Base-by-base conservation (phyloP, 2,329 filamentous ascomycete species). In the Aspergillus oerlinghausenensis region DNA sequence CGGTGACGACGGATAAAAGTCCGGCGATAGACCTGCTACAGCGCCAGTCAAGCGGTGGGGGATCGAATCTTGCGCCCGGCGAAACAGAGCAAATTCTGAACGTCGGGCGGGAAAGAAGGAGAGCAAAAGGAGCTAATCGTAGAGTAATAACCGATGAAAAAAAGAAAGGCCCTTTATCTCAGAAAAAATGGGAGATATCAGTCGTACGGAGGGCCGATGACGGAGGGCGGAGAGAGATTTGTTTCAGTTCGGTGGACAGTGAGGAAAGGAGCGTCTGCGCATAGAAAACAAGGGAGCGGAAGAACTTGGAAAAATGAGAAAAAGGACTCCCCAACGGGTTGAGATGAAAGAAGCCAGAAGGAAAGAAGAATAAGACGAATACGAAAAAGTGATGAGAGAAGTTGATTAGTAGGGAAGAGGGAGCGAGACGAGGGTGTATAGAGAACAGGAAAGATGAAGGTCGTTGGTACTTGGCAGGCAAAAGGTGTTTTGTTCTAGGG, bases 1-100 rank as follows among this genome's bases (percentile, higher is more conserved):
- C 65, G 66, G 65, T 53, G 55, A 56, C 42, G 58, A 50, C 45
- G 38, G 50, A 56, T 23, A 52, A 47, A 52, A 38, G 53, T 51
- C 58, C 55, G 59, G 58, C 47, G 61, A 66, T 65, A 69, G 65
- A 66, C 67, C 65, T 65, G 68, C 67, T 71, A 70, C 65, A 64
- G 67, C 67, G 66, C 69, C 66, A 67, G 66, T 35, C 58, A 61
- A 55, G 55, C 57, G 63, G 57, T 54, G 42, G 45, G 50, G 48
- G 55, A 61, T 54, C 49, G 50, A 52, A 51, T 52, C 50, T 52
- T 56, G 51, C 53, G 55, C 26, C 45, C 49, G 49, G 21, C 26
- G 52, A 50, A 28, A 49, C 42, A 62, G 61, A 56, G 59, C 56
- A 55, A 50, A 50, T 49, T 54, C 17, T 28, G 7, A n/a, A 26